phyloP scores from a whole-genome alignment of 2,329 filamentous ascomycete species.

The Didymella pomorum region DNA sequence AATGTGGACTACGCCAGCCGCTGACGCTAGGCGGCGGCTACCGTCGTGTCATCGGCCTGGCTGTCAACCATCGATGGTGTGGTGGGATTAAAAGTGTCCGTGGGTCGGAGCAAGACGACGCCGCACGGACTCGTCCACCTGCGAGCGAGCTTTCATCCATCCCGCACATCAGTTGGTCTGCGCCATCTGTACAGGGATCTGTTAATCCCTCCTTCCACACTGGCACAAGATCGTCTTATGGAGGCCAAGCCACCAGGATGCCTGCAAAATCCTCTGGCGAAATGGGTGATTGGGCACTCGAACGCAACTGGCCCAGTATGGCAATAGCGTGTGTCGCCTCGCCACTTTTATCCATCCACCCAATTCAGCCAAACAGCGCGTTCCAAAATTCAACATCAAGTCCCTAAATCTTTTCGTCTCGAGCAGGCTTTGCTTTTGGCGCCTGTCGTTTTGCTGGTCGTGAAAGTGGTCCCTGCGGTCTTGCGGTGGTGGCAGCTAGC shows the following conservation, averaged over 20 bases:
- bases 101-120: slow-evolving; percentile 30
- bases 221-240: slow-evolving; percentile 44
- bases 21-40: slow-evolving; percentile 41
- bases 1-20: slow-evolving; percentile 10
- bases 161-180: slow-evolving; percentile 52
- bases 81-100: slow-evolving; percentile 23
- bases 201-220: slow-evolving; percentile 41
- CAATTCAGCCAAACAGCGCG: slow-evolving; percentile 45
- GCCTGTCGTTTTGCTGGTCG: slow-evolving; percentile 36
- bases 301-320: slow-evolving; percentile 37
- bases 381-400: slow-evolving; percentile 42
- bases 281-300: slow-evolving; percentile 33
- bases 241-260: slow-evolving; percentile 44
- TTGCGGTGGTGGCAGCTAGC: slow-evolving; percentile 26
- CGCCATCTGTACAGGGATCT: slow-evolving; percentile 38
- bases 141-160: slow-evolving; percentile 42
- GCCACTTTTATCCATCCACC: slow-evolving; percentile 52
- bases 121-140: slow-evolving; percentile 29
- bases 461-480: slow-evolving; percentile 23
- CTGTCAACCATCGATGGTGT: slow-evolving; percentile 27
- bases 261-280: slow-evolving; percentile 42
- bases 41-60: slow-evolving; percentile 27
- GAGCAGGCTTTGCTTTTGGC: slow-evolving; percentile 44
- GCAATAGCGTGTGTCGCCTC: slow-evolving; percentile 46
- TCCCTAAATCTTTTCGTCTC: slow-evolving; percentile 43